Conservation (phyloP, 2,329 filamentous ascomycete species). For the Fusarium nygamai region DNA sequence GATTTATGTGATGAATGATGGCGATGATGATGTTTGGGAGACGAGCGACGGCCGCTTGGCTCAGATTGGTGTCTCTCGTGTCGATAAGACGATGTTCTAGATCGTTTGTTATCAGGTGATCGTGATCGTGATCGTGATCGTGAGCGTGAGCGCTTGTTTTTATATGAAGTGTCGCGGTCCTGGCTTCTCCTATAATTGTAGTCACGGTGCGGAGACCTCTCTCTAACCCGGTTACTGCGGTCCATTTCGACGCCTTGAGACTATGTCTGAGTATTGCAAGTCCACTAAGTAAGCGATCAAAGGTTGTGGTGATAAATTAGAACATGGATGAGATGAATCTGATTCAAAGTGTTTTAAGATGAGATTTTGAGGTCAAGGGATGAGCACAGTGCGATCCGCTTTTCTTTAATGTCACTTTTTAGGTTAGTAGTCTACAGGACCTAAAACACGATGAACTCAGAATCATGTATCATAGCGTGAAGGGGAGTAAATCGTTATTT, state of each 20-base stretch:
- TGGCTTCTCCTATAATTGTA: conserved; percentile 31
- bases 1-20: conserved; percentile 41
- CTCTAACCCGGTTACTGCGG: conserved; percentile 12
- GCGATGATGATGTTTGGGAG: conserved; percentile 25
- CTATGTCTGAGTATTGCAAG: neutral
- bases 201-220: conserved; percentile 39
- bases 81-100: conserved; percentile 29
- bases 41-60: conserved; percentile 21
- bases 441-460: neutral
- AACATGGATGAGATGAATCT: neutral
- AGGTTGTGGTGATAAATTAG: neutral
- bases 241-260: conserved; percentile 21
- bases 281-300: neutral
- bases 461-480: neutral
- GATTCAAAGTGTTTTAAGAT: conserved; percentile 15
- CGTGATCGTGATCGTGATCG: conserved; percentile 40
- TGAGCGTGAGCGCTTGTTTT: conserved; percentile 37
- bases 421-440: neutral
- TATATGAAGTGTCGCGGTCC: conserved; percentile 18
- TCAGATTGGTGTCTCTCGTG: conserved; percentile 25
- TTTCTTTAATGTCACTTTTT: conserved; percentile 9
- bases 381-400: conserved; percentile 42
- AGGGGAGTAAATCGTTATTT: neutral
- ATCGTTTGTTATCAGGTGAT: conserved; percentile 34
- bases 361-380: conserved; percentile 35